Conservation (phyloP, 495 filamentous ascomycete genomes). For the Clavariopsis aquatica region DNA sequence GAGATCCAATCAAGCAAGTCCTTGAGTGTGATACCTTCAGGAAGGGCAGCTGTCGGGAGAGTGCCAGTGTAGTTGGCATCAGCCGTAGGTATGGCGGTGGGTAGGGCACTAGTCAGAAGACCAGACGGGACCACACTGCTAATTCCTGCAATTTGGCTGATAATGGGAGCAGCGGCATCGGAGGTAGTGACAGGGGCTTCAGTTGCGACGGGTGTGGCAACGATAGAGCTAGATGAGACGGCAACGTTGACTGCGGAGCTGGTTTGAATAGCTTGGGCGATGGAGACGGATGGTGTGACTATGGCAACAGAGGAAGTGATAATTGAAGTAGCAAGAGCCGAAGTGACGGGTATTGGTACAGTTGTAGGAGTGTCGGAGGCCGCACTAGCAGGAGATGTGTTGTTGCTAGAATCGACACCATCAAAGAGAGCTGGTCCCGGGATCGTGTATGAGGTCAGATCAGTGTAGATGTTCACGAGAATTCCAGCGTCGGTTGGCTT, state of each 20-base stretch:
- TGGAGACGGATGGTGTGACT: not conserved
- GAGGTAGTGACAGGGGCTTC: constrained; percentile 5
- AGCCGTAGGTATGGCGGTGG: constrained; percentile 22
- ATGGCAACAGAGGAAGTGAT: not conserved
- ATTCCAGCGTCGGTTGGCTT: constrained; percentile 29
- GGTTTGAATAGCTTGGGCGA: not conserved
- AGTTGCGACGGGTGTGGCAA: too few species aligned
- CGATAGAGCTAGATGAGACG: not conserved
- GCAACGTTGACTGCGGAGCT: not conserved
- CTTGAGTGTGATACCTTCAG: constrained; percentile 27
- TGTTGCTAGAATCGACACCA: constrained; percentile 5
- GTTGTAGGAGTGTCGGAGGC: not conserved
- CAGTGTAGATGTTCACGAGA: constrained; percentile 31
- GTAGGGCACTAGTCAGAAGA: constrained; percentile 18
- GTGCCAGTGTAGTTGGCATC: constrained; percentile 19
- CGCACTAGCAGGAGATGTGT: not conserved
- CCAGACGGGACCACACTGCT: constrained; percentile 11
- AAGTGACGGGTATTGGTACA: not conserved
- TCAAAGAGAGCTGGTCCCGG: constrained; percentile 40
- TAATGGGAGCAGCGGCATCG: not conserved
- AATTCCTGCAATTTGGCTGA: constrained; percentile 8
- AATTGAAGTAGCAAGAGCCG: constrained; percentile 6
- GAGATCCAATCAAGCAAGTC: constrained; percentile 23
- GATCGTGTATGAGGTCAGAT: constrained; percentile 38
- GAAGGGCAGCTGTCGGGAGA: constrained; percentile 16